These are phyloP conservation scores for Ascochyta viciae-villosae DNA, from an alignment of 2,329 filamentous ascomycete genomes.

Conservation along the genomic window DNA sequence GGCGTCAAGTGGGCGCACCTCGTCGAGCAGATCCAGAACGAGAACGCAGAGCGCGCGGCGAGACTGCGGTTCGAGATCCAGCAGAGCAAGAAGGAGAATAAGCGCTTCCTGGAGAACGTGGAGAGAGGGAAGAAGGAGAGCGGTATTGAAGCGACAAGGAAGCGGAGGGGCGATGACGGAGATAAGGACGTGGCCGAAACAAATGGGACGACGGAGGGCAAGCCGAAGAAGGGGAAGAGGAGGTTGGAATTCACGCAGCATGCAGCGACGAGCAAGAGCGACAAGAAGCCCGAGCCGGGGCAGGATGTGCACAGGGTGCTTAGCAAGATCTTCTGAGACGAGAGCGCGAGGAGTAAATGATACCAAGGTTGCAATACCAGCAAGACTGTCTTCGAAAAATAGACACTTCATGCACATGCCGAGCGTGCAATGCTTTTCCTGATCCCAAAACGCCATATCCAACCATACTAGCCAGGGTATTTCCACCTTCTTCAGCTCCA, in stretches of 20 bases:
- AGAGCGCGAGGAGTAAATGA: constrained; percentile 1
- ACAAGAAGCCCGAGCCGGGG: constrained; percentile 42
- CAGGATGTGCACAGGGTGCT: constrained; percentile 45
- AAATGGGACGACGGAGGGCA: constrained; percentile 26
- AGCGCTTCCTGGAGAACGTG: constrained; percentile 79
- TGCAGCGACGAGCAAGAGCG: constrained; percentile 54
- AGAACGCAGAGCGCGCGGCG: constrained; percentile 80
- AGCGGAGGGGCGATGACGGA: constrained; percentile 56
- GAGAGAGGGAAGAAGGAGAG: constrained; percentile 79
- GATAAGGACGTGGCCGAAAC: constrained; percentile 23
- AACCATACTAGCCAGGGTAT: constrained; percentile 35
- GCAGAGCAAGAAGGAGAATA: constrained; percentile 79
- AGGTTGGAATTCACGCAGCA: constrained; percentile 72
- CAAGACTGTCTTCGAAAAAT: neutral
- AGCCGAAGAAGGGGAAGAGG: constrained; percentile 36
- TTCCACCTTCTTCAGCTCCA: constrained; percentile 14
- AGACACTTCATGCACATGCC: neutral
- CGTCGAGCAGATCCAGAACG: constrained; percentile 79
- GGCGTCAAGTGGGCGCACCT: constrained; percentile 80
- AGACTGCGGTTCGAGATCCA: constrained; percentile 80
- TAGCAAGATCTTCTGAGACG: constrained; percentile 45
- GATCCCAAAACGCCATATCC: constrained; percentile 9
- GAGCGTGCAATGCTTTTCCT: neutral
- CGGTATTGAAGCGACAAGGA: constrained; percentile 62
- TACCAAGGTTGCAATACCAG: constrained; percentile 13